Evolutionary conservation across 768 basidiomycete genomes (phyloP).

Genomic region (Boletus patriciae): DNA sequence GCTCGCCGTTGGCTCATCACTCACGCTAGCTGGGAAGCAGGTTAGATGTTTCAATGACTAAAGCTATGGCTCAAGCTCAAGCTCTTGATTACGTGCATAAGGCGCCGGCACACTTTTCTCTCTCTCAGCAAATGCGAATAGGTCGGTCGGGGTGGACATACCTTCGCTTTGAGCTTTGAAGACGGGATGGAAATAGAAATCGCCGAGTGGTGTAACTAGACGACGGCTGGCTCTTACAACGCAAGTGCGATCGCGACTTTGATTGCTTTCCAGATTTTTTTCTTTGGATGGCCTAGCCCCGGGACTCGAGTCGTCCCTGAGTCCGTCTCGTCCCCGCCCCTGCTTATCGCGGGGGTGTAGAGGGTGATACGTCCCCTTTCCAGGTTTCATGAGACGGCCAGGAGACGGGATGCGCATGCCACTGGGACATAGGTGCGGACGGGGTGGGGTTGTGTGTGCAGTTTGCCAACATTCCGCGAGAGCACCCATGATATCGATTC

Average conservation of each 20-base stretch:
- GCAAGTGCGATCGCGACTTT: too few species aligned
- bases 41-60: too few species aligned
- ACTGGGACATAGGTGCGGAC: too few species aligned
- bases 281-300: neutral
- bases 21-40: too few species aligned
- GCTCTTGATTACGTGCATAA: too few species aligned
- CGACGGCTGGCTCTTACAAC: too few species aligned
- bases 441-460: too few species aligned
- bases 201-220: neutral
- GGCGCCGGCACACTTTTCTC: too few species aligned
- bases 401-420: too few species aligned
- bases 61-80: too few species aligned
- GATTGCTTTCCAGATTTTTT: neutral
- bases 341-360: neutral
- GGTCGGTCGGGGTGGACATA: neutral
- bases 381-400: accelerated
- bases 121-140: neutral
- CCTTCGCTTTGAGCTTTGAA: neutral
- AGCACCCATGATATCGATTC: neutral
- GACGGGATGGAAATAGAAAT: neutral
- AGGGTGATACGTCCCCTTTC: neutral
- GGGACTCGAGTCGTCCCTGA: neutral
- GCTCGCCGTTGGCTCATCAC: too few species aligned
- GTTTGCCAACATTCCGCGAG: constrained; percentile 1
- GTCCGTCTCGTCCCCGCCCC: too few species aligned